These are phyloP conservation scores for Solanum acaule DNA, from an alignment of 257 asterid genomes.

Conservation along the genomic window DNA sequence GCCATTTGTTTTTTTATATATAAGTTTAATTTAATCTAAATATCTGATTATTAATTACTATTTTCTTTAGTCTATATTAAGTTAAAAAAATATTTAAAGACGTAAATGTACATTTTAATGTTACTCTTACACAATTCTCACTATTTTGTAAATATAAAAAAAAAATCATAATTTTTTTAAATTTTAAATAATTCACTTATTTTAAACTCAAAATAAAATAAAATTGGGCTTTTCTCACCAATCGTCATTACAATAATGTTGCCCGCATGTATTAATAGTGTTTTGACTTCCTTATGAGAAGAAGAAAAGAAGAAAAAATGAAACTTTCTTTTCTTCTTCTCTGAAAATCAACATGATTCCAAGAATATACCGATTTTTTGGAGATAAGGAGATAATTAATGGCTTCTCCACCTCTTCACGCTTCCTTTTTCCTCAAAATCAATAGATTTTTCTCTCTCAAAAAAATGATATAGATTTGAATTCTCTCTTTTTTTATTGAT, in stretches of 20 bases:
- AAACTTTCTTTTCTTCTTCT: not conserved
- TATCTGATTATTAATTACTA: too few species aligned
- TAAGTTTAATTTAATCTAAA: too few species aligned
- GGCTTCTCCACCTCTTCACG: slow-evolving; percentile 23
- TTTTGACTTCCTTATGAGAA: not conserved
- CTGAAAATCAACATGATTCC: not conserved
- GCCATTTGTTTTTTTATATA: not conserved
- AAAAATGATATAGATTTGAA: not conserved
- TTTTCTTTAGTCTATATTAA: not conserved
- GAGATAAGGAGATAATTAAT: not conserved
- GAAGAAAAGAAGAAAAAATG: too few species aligned
- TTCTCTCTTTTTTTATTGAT: not conserved
- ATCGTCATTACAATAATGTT: not conserved
- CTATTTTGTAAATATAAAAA: not conserved
- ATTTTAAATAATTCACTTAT: not conserved
- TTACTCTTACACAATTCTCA: not conserved
- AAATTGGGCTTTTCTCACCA: not conserved
- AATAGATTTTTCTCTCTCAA: not conserved
- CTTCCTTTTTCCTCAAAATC: slow-evolving; percentile 14
- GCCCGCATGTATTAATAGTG: not conserved
- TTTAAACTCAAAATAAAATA: too few species aligned
- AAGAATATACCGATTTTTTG: not conserved
- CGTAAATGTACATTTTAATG: not conserved
- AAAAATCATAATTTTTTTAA: too few species aligned
- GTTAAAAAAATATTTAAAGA: too few species aligned